These are phyloP conservation scores for Pisolithus microcarpus DNA, from an alignment of 768 basidiomycete species.

Conservation along the genomic window DNA sequence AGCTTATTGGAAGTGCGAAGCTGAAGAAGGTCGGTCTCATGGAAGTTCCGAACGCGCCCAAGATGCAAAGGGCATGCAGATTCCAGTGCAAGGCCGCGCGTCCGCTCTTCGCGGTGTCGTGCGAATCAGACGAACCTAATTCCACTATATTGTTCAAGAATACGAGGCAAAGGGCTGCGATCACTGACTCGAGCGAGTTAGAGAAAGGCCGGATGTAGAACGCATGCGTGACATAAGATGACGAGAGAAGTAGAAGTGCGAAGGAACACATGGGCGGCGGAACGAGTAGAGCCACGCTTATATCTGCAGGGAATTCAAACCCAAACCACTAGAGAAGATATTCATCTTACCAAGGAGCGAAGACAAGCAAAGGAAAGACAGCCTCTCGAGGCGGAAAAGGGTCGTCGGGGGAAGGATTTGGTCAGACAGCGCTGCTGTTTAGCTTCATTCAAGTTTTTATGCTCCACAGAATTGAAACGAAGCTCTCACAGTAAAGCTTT, in stretches of 20 bases:
- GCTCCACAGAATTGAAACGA: slow-evolving; percentile 17
- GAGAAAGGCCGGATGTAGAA: slow-evolving; percentile 36
- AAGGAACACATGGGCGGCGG: slow-evolving; percentile 13
- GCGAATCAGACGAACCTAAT: background rate
- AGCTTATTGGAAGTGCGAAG: slow-evolving; percentile 27
- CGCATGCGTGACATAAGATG: slow-evolving; percentile 31
- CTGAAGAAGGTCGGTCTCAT: slow-evolving; percentile 31
- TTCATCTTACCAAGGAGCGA: slow-evolving; percentile 25
- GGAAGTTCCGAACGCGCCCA: slow-evolving; percentile 26
- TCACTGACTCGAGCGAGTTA: slow-evolving; percentile 29
- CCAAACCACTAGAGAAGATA: background rate
- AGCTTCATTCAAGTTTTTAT: slow-evolving; percentile 5
- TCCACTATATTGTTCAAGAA: slow-evolving; percentile 15
- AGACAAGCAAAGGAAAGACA: slow-evolving; percentile 26
- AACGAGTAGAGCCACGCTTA: slow-evolving; percentile 17
- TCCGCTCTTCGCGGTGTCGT: background rate
- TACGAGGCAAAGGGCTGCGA: slow-evolving; percentile 25
- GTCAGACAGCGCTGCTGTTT: slow-evolving; percentile 8
- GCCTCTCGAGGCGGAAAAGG: slow-evolving; percentile 26
- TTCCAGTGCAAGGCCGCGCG: slow-evolving; percentile 6
- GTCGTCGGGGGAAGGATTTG: slow-evolving; percentile 4
- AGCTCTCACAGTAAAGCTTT: slow-evolving; percentile 1
- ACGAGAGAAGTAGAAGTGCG: slow-evolving; percentile 25
- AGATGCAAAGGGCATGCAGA: slow-evolving; percentile 20
- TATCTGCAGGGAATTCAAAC: slow-evolving; percentile 16